Percentiles rank a stretch among this genome's conserved stretches.
Evolutionary conservation across 2,329 filamentous ascomycete species (phyloP).

Genomic region (Diplodia intermedia): DNA sequence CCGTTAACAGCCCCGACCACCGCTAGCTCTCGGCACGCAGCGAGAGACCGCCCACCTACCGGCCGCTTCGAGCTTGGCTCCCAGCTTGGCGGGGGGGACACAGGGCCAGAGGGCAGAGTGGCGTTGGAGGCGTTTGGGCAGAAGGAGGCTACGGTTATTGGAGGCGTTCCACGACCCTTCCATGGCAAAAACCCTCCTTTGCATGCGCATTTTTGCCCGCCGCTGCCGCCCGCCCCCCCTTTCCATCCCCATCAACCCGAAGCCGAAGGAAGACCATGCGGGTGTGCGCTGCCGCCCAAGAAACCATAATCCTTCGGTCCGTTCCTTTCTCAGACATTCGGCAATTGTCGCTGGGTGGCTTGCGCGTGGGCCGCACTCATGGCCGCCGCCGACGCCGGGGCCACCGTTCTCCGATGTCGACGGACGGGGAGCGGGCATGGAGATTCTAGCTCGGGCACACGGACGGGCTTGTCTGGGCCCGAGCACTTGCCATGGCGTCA

Average conservation of each 20-base stretch:
- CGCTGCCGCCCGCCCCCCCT: neutral
- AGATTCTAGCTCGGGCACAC: neutral
- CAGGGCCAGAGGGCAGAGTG: neutral
- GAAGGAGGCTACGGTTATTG: neutral
- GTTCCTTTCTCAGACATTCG: constrained; percentile 16
- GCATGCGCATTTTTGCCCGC: neutral
- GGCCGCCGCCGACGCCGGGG: constrained; percentile 4
- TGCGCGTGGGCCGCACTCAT: neutral
- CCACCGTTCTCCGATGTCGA: constrained; percentile 1
- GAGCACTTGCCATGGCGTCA: constrained; percentile 7
- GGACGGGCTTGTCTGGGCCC: constrained; percentile 9
- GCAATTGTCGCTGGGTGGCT: constrained; percentile 30
- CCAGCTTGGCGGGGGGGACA: constrained; percentile 7
- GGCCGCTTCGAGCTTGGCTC: constrained; percentile 15
- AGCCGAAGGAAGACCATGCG: neutral
- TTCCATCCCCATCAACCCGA: neutral
- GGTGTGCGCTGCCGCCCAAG: neutral
- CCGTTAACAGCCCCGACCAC: neutral
- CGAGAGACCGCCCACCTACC: neutral
- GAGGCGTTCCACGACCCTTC: neutral
- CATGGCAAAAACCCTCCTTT: neutral
- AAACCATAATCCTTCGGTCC: constrained; percentile 11
- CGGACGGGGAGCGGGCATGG: constrained; percentile 7
- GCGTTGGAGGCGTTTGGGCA: neutral
- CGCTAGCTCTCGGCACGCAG: constrained; percentile 21